Conservation (phyloP, 345 rosid genomes). For the Theobroma cacao region DNA sequence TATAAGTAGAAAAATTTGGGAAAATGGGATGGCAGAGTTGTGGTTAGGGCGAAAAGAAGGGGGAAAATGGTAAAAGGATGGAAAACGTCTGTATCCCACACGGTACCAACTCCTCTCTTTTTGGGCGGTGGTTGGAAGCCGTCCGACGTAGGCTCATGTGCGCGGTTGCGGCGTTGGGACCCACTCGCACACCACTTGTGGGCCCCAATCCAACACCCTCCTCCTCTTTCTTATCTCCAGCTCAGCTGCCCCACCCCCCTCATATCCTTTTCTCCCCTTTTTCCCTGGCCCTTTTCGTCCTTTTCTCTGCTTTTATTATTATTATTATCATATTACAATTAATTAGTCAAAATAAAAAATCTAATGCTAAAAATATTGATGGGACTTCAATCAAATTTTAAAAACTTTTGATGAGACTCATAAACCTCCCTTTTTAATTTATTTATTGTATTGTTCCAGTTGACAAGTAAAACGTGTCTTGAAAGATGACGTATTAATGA, state of each 20-base stretch:
- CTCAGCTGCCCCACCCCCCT: background rate
- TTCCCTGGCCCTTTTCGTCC: too few species aligned
- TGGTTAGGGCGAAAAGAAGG: background rate
- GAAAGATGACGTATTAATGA: too few species aligned
- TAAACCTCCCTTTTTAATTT: too few species aligned
- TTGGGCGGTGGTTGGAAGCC: slow-evolving; percentile 25
- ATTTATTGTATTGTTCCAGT: too few species aligned
- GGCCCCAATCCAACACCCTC: background rate
- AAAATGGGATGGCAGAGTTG: background rate
- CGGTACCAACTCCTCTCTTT: slow-evolving; percentile 24
- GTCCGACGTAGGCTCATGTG: slow-evolving; percentile 28
- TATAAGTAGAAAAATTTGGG: background rate
- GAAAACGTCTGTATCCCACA: slow-evolving; percentile 11
- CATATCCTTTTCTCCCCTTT: background rate
- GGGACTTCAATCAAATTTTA: background rate
- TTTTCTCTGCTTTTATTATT: background rate
- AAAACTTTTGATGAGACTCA: background rate
- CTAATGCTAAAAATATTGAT: background rate
- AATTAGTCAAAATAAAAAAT: too few species aligned
- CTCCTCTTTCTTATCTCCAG: slow-evolving; percentile 7
- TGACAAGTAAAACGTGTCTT: too few species aligned
- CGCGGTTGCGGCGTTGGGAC: slow-evolving; percentile 30
- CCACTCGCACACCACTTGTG: background rate
- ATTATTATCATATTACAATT: background rate
- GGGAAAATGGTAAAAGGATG: background rate